Evolutionary conservation across 2,329 filamentous ascomycete species (phyloP).

Genomic region (Ophiostoma perfectum): DNA sequence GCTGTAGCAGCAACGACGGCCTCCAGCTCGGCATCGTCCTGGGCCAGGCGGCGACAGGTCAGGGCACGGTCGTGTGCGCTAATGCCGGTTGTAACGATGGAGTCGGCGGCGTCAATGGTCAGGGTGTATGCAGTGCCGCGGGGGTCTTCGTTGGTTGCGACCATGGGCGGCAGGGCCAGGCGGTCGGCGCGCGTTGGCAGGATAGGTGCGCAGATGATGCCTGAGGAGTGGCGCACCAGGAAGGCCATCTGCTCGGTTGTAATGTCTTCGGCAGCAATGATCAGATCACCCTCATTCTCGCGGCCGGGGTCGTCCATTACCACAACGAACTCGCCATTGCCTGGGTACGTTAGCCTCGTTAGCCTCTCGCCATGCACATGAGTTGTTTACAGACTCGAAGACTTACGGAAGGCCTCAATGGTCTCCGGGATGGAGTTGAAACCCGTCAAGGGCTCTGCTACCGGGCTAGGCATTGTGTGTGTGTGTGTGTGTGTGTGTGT

Average conservation of each 20-base stretch:
- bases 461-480: slow-evolving; percentile 44
- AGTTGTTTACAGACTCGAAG: too few relatives aligned
- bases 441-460: slow-evolving; percentile 30
- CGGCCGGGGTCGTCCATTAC: slow-evolving; percentile 88
- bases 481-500: neutral
- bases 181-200: slow-evolving; percentile 60
- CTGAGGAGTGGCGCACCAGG: slow-evolving; percentile 85
- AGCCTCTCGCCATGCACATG: too few relatives aligned
- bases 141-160: slow-evolving; percentile 65
- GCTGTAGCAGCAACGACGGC: slow-evolving; percentile 16
- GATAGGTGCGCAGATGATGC: slow-evolving; percentile 86
- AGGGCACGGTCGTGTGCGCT: slow-evolving; percentile 79
- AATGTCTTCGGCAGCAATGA: slow-evolving; percentile 80
- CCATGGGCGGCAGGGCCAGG: slow-evolving; percentile 86
- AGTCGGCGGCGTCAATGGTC: slow-evolving; percentile 72
- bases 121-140: slow-evolving; percentile 92
- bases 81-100: slow-evolving; percentile 80
- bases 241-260: slow-evolving; percentile 92
- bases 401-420: slow-evolving; percentile 59
- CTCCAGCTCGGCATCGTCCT: slow-evolving; percentile 22
- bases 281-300: slow-evolving; percentile 97
- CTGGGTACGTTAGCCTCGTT: slow-evolving; percentile 17
- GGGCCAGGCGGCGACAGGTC: slow-evolving; percentile 71
- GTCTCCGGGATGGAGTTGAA: slow-evolving; percentile 63
- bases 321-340: slow-evolving; percentile 69